phyloP scores from a whole-genome alignment of 148 eudicot species.

The Chenopodium album region DNA sequence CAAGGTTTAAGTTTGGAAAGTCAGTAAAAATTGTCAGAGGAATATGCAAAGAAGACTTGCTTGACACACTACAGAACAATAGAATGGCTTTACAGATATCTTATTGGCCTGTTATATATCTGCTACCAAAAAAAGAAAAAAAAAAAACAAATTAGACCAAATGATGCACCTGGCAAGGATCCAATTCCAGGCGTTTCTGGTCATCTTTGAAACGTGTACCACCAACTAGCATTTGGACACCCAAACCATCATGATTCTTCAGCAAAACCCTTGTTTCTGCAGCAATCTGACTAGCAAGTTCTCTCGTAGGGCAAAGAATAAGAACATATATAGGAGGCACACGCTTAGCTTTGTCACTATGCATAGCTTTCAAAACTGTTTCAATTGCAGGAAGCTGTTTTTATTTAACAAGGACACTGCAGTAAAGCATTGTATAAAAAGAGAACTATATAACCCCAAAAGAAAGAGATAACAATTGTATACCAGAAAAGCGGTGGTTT shows the following conservation, averaged over 20 bases:
- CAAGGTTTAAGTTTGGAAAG: slow-evolving; percentile 4
- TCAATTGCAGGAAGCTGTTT: slow-evolving; percentile 98
- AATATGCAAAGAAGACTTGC: background rate
- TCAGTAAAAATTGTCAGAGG: background rate
- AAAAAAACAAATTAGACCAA: background rate
- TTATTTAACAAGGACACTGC: slow-evolving; percentile 45
- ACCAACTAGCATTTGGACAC: slow-evolving; percentile 80
- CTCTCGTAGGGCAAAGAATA: slow-evolving; percentile 92
- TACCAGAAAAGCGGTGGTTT: slow-evolving; percentile 97
- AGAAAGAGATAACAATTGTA: slow-evolving; percentile 1
- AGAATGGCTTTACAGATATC: background rate
- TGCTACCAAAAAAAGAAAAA: background rate
- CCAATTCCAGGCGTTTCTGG: slow-evolving; percentile 71
- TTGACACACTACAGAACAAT: background rate
- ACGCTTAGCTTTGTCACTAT: slow-evolving; percentile 37
- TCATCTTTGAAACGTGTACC: slow-evolving; percentile 94
- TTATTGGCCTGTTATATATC: background rate
- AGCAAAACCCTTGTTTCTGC: slow-evolving; percentile 86
- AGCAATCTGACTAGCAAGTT: slow-evolving; percentile 93
- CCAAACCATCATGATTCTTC: slow-evolving; percentile 81
- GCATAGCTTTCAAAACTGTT: slow-evolving; percentile 82
- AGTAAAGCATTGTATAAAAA: slow-evolving; percentile 7
- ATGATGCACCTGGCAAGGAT: slow-evolving; percentile 71
- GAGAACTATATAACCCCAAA: background rate
- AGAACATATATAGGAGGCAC: slow-evolving; percentile 75